Base-by-base conservation (phyloP, 257 asterid genomes). In the Nicotiana knightiana region DNA sequence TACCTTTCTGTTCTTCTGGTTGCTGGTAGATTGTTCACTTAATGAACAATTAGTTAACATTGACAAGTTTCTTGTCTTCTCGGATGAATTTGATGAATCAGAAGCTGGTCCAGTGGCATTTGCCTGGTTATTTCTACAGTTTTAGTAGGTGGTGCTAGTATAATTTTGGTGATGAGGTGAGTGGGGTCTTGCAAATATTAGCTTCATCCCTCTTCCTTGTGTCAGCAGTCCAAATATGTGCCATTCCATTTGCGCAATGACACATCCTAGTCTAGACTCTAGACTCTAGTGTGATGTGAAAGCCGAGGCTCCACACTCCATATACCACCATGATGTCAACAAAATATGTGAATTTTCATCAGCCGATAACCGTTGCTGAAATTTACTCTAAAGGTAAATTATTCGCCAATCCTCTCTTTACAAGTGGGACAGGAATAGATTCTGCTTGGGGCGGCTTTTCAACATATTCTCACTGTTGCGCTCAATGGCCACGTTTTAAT, bases 221-320 rank as follows among this genome's bases (percentile, higher is more conserved):
- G 58, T 59, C 68, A 61, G 53, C 39, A 59, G 3, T 63, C 13
- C 75, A 63, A 65, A 65, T 63, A 63, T 64, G 46, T 63, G 28
- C 55, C 77, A 80, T 57, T 39, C 55, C 77, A 80, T 37, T 80
- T 28, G n/a, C 46, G 83, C 63, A 59, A 1, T n/a, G 82, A 63
- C 75, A 24, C 79, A 71, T 46, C 61, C 61, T 46, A 71, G 61
- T 46, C 61, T 71, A 28, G 30, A 28, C 30, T 46, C 61, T 71
- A 28, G 30, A 28, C 30, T 28, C 30, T 28, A 71, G 21, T 18
- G 16, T 64, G 65, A 65, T 80, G 83, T 65, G 53, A 80, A 54
- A 48, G 26, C 26, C 10, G 76, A 63, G 76, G 75, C 61, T 80
- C 28, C 61, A 70, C 77, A 43, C 35, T 11, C 78, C 59, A 43